Conservation (phyloP, 1,284 basidiomycete genomes). For the Apiotrichum gamsii region DNA sequence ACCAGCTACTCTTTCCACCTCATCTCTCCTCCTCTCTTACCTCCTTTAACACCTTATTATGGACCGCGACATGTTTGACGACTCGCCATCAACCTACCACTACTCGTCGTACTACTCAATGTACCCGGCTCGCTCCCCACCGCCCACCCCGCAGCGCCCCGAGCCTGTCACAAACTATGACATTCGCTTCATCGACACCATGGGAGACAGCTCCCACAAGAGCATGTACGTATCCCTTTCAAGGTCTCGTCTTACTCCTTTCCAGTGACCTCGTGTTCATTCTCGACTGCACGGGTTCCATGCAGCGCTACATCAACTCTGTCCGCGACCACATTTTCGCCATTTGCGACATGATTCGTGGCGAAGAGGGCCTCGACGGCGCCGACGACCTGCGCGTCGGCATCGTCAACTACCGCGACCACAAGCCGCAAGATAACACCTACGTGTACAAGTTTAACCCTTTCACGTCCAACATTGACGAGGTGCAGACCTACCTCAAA, state of each 20-base stretch:
- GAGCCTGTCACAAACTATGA: conserved; percentile 32
- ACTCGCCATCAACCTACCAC: conserved; percentile 24
- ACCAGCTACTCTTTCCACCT: no score
- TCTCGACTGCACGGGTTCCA: conserved; percentile 78
- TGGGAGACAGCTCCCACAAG: conserved; percentile 29
- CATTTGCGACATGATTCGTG: conserved; percentile 93
- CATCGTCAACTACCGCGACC: conserved; percentile 79
- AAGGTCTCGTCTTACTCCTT: neutral
- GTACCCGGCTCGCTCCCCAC: conserved; percentile 19
- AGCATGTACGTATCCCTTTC: conserved; percentile 35
- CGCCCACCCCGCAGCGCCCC: conserved; percentile 25
- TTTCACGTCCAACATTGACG: conserved; percentile 83
- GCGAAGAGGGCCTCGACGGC: conserved; percentile 80
- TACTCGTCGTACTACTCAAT: conserved; percentile 23
- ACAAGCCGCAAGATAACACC: conserved; percentile 91
- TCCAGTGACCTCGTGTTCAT: conserved; percentile 77
- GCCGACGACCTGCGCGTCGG: conserved; percentile 82
- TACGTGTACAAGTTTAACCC: conserved; percentile 90
- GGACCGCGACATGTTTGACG: conserved; percentile 40
- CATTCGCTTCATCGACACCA: conserved; percentile 29
- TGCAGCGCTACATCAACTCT: conserved; percentile 51
- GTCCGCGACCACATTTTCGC: conserved; percentile 97
- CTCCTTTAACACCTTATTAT: conserved; percentile 9
- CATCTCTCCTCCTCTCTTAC: neutral
- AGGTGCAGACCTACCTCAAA: conserved; percentile 79